phyloP scores from a whole-genome alignment of 2,329 filamentous ascomycete genomes.

The Aspergillus sp. region DNA sequence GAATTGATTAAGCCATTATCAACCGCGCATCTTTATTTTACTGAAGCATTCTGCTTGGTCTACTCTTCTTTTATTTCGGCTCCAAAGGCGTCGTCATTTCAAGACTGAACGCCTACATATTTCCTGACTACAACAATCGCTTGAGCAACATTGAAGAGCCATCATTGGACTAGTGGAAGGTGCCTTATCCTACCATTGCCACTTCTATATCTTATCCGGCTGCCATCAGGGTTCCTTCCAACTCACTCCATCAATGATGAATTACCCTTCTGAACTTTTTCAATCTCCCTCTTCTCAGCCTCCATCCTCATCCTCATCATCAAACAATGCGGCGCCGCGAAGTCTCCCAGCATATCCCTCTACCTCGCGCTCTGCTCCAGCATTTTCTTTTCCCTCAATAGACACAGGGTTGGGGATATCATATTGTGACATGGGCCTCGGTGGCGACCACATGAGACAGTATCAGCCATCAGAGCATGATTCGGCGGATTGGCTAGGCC shows the following conservation, averaged over 20 bases:
- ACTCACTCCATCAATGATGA: constrained; percentile 22
- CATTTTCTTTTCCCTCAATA: constrained; percentile 25
- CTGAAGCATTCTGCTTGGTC: constrained; percentile 31
- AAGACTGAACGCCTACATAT: neutral
- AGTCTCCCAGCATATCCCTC: constrained; percentile 30
- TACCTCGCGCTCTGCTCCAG: constrained; percentile 20
- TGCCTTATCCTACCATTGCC: neutral
- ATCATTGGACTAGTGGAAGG: neutral
- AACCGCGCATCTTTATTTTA: constrained; percentile 22
- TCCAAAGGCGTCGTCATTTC: constrained; percentile 16
- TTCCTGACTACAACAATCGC: neutral
- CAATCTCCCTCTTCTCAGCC: constrained; percentile 22
- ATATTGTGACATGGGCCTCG: constrained; percentile 30
- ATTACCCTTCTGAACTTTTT: constrained; percentile 30
- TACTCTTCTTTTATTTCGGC: constrained; percentile 25
- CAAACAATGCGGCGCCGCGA: constrained; percentile 23
- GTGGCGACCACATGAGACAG: constrained; percentile 26
- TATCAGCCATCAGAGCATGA: constrained; percentile 27
- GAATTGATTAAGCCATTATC: constrained; percentile 13
- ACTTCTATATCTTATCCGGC: neutral
- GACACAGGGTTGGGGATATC: constrained; percentile 39
- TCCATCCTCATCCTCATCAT: constrained; percentile 9
- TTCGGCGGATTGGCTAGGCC: constrained; percentile 29
- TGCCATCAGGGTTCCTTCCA: neutral
- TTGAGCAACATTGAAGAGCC: neutral